Evolutionary conservation across 2,329 filamentous ascomycete species (phyloP).

Genomic region (Thelonectria rubi): DNA sequence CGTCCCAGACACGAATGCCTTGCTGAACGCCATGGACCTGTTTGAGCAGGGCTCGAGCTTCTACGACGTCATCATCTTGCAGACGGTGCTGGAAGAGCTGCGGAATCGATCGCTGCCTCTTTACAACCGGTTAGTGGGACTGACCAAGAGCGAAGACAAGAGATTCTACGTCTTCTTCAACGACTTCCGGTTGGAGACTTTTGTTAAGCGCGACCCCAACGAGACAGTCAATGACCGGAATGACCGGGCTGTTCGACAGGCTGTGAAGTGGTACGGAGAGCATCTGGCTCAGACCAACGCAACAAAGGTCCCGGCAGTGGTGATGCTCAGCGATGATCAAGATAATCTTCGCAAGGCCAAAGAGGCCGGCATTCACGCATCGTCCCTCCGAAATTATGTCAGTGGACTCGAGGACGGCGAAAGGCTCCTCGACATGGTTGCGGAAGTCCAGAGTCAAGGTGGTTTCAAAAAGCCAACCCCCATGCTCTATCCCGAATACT

Average conservation of each 20-base stretch:
- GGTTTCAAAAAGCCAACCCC: slow-evolving; percentile 69
- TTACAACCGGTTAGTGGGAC: slow-evolving; percentile 89
- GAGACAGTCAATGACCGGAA: slow-evolving; percentile 98
- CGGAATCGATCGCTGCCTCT: slow-evolving; percentile 92
- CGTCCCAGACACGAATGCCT: slow-evolving; percentile 93
- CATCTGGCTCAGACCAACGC: slow-evolving; percentile 76
- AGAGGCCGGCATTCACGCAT: slow-evolving; percentile 75
- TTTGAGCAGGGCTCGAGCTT: slow-evolving; percentile 93
- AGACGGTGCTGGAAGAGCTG: slow-evolving; percentile 95
- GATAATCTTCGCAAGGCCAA: slow-evolving; percentile 87
- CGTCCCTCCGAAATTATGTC: slow-evolving; percentile 81
- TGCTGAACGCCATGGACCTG: slow-evolving; percentile 95
- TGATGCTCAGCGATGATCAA: slow-evolving; percentile 94
- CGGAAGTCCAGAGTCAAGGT: slow-evolving; percentile 75
- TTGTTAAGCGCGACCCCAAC: slow-evolving; percentile 75
- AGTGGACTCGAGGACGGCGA: slow-evolving; percentile 83
- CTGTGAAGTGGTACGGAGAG: slow-evolving; percentile 88
- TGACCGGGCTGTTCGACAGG: slow-evolving; percentile 86
- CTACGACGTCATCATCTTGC: slow-evolving; percentile 95
- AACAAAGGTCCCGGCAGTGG: slow-evolving; percentile 74
- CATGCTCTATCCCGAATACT: slow-evolving; percentile 89
- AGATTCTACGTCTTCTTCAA: slow-evolving; percentile 99
- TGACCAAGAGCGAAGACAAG: slow-evolving; percentile 96
- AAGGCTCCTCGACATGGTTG: slow-evolving; percentile 91
- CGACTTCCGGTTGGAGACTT: slow-evolving; percentile 93